Conservation (phyloP, 345 rosid species). For the Draba incana region DNA sequence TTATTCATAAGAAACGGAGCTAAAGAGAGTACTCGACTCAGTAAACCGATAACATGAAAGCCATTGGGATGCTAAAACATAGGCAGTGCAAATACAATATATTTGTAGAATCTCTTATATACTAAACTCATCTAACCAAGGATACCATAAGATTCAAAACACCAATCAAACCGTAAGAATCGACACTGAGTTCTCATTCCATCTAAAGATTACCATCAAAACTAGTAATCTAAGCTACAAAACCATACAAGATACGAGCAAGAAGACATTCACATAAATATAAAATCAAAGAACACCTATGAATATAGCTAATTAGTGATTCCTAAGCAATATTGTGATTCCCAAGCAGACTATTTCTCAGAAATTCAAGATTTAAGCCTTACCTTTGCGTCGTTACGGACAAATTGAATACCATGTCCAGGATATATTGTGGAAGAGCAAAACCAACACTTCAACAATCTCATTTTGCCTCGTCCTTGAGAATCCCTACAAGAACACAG, state of each 20-base stretch:
- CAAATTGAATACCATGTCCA: conserved; percentile 86
- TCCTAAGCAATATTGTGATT: too few species aligned
- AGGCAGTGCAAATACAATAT: not conserved
- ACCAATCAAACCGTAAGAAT: not conserved
- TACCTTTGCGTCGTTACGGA: conserved; percentile 88
- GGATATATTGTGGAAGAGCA: conserved; percentile 92
- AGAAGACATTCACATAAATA: too few species aligned
- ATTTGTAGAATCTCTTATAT: not conserved
- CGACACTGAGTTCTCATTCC: not conserved
- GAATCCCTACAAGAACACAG: conserved; percentile 20
- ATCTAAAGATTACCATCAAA: too few species aligned
- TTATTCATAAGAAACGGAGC: not conserved
- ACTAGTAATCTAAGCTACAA: not conserved
- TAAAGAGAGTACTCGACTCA: not conserved
- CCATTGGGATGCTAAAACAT: not conserved
- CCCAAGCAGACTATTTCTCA: not conserved
- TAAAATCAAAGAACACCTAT: too few species aligned
- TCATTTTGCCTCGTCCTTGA: conserved; percentile 52
- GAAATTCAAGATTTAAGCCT: not conserved
- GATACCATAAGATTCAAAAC: not conserved
- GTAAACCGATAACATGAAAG: not conserved
- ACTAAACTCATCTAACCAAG: not conserved
- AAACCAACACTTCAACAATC: conserved; percentile 94
- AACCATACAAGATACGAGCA: not conserved
- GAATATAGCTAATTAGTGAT: too few species aligned